Evolutionary conservation across 768 basidiomycete genomes (phyloP), one percentile per base, ranked within the genome.

Genomic region (Podaxis sp.): DNA sequence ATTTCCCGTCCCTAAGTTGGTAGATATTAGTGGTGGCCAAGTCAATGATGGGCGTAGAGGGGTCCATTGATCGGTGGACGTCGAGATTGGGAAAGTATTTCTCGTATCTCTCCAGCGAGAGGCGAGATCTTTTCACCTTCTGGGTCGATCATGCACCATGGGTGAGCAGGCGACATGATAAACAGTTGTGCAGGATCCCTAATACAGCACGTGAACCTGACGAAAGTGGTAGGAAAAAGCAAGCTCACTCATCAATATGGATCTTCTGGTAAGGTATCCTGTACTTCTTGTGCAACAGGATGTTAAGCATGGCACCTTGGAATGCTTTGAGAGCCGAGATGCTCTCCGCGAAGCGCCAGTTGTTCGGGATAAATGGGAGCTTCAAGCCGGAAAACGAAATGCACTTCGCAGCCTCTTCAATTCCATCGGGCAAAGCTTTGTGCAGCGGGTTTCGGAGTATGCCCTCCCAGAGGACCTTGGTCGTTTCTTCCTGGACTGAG

Each of bases 271-370:
- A 68, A 11, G 64, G 63, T 3, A 68, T 42, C 3, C 60, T 64
- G 53, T 69, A 68, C 48, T 67, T 68, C 57, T 61, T 61, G 40
- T 65, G 65, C n/a, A 67, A 52, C 35, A 69, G 61, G 6, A 67
- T 66, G 40, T 67, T 70, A 9, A 68, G 60, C 66, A 69, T 70
- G 2, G 67, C 61, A 5, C 58, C 71, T 57, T 72, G 67, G 27
- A 69, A 69, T 5, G 65, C 71, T 47, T 70, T 70, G 44, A 72
- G 61, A 9, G 70, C 66, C 56, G 68, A 64, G 18, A 69, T 64
- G 50, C 68, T 69, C 61, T 72, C 11, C 11, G 68, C 64, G 37
- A 69, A 70, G 38, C 66, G 65, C 69, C 69, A 70, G 52, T 70
- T 70, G 21, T 67, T 65, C 11, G 66, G 70, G 5, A 69, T 50